These are phyloP conservation scores for Ormosia emarginata DNA, from an alignment of 306 rosid species.

Conservation along the genomic window DNA sequence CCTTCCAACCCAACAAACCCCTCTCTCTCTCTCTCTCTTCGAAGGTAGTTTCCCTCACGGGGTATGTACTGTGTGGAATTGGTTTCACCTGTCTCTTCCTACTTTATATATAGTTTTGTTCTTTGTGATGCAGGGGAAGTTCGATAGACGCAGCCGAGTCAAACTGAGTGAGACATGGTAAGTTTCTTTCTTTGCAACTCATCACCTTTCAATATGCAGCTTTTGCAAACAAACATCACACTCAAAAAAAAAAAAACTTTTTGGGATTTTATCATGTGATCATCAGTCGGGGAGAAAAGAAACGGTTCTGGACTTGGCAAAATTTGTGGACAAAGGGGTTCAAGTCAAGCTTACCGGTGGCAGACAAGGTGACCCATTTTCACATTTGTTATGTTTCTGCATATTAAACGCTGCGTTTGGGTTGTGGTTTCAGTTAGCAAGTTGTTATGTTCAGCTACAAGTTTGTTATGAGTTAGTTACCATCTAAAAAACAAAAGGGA, in stretches of 20 bases:
- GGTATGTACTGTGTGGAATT: too few species aligned
- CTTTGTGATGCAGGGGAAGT: neutral
- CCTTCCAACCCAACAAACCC: neutral
- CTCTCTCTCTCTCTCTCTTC: neutral
- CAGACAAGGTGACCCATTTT: slow-evolving; percentile 55
- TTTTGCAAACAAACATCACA: neutral
- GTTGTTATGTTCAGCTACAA: neutral
- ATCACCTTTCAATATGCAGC: neutral
- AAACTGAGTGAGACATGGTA: slow-evolving; percentile 22
- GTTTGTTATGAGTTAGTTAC: too few species aligned
- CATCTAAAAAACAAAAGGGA: neutral
- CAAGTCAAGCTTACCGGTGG: slow-evolving; percentile 93
- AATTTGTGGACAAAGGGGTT: slow-evolving; percentile 92
- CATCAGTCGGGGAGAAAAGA: slow-evolving; percentile 74
- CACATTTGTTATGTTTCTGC: neutral
- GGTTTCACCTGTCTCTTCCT: too few species aligned
- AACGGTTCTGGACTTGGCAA: slow-evolving; percentile 82
- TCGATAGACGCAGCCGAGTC: neutral
- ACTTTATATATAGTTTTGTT: neutral
- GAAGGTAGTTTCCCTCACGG: too few species aligned
- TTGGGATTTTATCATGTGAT: neutral
- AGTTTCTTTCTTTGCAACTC: slow-evolving; percentile 1
- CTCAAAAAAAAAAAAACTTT: neutral
- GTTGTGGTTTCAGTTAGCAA: neutral
- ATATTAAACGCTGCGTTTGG: neutral